phyloP scores from a whole-genome alignment of 1,284 basidiomycete genomes.

The Ganoderma sinense region DNA sequence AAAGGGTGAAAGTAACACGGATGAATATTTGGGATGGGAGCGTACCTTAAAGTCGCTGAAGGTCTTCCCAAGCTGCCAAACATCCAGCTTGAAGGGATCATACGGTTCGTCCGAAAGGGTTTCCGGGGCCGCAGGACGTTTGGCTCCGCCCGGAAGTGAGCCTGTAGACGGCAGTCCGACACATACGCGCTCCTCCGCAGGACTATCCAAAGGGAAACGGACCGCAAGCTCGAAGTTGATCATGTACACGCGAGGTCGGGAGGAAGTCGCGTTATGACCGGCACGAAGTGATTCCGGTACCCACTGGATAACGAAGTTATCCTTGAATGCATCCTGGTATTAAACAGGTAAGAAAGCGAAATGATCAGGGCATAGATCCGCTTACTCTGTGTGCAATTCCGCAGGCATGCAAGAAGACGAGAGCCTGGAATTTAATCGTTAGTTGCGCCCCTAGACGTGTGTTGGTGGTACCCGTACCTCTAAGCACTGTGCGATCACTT shows the following conservation, averaged over 20 bases:
- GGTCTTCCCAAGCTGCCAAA: constrained; percentile 18
- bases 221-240: constrained; percentile 23
- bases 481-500: constrained; percentile 41
- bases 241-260: constrained; percentile 20
- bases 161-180: constrained; percentile 6
- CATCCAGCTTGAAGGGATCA: constrained; percentile 20
- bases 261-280: neutral
- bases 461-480: constrained; percentile 25
- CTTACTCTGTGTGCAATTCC: constrained; percentile 14
- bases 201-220: constrained; percentile 16
- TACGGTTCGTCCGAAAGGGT: constrained; percentile 30
- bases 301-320: constrained; percentile 27
- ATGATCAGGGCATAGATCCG: neutral
- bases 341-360: neutral
- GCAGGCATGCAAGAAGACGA: constrained; percentile 10
- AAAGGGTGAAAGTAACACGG: too few species aligned
- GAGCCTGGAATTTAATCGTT: neutral
- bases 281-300: constrained; percentile 13
- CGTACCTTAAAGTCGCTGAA: constrained; percentile 13
- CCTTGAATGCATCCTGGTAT: constrained; percentile 23
- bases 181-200: constrained; percentile 21
- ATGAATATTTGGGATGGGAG: neutral
- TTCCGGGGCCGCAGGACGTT: constrained; percentile 29
- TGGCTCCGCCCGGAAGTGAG: constrained; percentile 1
- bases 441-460: neutral